Evolutionary conservation across 2,329 filamentous ascomycete genomes (phyloP).

Genomic region (Monosporascus sp.): DNA sequence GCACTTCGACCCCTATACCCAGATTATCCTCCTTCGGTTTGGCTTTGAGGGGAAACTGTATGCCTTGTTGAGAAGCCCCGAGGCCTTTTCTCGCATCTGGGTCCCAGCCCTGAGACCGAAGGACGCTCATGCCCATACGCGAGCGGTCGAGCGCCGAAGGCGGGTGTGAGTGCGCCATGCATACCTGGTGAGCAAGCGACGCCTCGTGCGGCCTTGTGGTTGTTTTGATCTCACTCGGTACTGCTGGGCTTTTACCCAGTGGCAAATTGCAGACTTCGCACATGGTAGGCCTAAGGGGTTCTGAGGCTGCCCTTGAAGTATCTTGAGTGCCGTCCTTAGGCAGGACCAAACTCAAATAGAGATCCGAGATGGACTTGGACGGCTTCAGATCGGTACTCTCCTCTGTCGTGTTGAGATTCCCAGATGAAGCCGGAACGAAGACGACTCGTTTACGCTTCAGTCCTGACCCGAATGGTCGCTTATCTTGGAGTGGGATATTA

Average conservation of each 20-base stretch:
- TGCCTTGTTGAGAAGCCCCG: conserved; percentile 65
- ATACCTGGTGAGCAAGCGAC: conserved; percentile 66
- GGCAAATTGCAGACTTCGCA: conserved; percentile 61
- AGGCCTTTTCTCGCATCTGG: conserved; percentile 67
- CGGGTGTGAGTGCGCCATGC: conserved; percentile 62
- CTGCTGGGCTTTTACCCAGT: conserved; percentile 23
- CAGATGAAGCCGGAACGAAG: conserved; percentile 50
- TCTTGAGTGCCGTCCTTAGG: conserved; percentile 27
- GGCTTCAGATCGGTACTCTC: conserved; percentile 16
- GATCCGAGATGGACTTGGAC: conserved; percentile 42
- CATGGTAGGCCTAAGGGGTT: conserved; percentile 16
- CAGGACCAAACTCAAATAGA: conserved; percentile 65
- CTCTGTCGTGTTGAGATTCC: conserved; percentile 24
- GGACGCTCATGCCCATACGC: conserved; percentile 62
- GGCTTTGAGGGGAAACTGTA: conserved; percentile 69
- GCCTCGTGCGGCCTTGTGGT: conserved; percentile 42
- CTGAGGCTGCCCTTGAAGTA: conserved; percentile 5
- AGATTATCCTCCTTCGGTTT: conserved; percentile 67
- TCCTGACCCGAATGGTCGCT: conserved; percentile 50
- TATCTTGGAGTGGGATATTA: conserved; percentile 47
- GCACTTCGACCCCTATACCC: conserved; percentile 58
- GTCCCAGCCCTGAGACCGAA: conserved; percentile 67
- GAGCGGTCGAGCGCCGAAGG: conserved; percentile 66
- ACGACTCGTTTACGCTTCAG: conserved; percentile 48
- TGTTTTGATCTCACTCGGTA: conserved; percentile 1